Evolutionary conservation across 306 rosid species (phyloP), one percentile per base, ranked within the genome.

Genomic region (Prunus mongolica): DNA sequence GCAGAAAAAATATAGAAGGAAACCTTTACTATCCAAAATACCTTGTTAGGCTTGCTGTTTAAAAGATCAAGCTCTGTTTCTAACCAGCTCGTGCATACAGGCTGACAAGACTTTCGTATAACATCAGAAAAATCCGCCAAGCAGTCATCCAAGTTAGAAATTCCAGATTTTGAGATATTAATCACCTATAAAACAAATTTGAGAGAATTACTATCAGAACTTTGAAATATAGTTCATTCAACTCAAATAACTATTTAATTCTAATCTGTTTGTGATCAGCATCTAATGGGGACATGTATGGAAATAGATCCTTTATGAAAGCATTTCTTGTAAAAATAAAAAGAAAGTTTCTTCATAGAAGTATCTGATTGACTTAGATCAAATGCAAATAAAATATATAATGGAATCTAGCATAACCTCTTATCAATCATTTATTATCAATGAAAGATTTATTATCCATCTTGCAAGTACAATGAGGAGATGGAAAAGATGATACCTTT

Each of bases 71-170:
- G 90, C 75, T 90, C 99, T 12, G 83, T 84, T 84, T 91, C 90
- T 87, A 92, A 85, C 99, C 99, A 95, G 44, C 79, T 75, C 68
- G 80, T 66, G 81, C 96, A 90, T 61, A 87, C 82, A 78, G 96
- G 88, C 44, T 64, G 78, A 83, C 85, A 84, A 28, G 88, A 86
- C 47, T 83, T 90, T 73, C 76, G 85, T 73, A 92, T 82, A 51
- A 89, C 83, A 67, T 82, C 84, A 75, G 93, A 82, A 88, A 90
- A 87, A 80, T 82, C 75, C 38, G 72, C 73, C 76, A 84, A 82
- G 69, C 87, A 79, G 82, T 83, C 86, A 80, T 82, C 85, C 80
- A 72, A 51, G 77, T 73, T 76, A 72, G 73, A 76, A 66, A 83
- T 82, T 73, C 66, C 65, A 61, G 85, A 79, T 73, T 72, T 81